Conservation (phyloP, 169 alveolate species). For the Eimeria zaria region DNA sequence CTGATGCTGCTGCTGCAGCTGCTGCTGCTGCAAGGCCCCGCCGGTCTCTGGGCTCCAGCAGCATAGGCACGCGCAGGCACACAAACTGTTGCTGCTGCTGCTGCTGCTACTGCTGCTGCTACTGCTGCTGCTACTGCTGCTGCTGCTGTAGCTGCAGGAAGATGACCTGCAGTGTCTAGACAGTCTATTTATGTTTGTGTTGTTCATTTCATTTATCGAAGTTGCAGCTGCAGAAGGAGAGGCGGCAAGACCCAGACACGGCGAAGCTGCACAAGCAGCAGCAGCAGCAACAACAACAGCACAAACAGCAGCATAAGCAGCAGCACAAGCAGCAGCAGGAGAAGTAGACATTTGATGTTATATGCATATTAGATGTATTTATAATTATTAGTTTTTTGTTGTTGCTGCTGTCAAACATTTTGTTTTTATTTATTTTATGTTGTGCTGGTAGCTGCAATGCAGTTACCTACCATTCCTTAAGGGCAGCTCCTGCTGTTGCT, state of each 20-base stretch:
- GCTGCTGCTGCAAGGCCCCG: neutral
- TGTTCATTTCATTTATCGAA: neutral
- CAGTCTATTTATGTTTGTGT: neutral
- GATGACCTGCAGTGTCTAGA: neutral
- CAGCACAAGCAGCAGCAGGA: no score
- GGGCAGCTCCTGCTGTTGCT: no score
- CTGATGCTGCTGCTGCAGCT: slow-evolving; percentile 59
- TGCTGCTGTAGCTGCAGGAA: neutral
- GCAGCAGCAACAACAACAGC: no score
- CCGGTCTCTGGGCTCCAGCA: slow-evolving; percentile 27
- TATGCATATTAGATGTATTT: no score
- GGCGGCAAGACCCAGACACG: neutral
- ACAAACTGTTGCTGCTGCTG: slow-evolving; percentile 1
- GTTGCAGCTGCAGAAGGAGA: neutral
- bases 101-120: neutral
- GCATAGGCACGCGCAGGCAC: slow-evolving; percentile 7
- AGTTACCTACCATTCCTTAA: no score
- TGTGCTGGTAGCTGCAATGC: no score
- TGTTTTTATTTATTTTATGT: no score
- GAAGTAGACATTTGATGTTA: no score
- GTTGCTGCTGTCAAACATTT: neutral
- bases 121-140: neutral
- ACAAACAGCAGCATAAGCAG: no score
- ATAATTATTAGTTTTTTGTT: no score
- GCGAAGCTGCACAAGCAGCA: neutral